Base-by-base conservation (phyloP, 2,329 filamentous ascomycete genomes). In the Curvularia lunata region DNA sequence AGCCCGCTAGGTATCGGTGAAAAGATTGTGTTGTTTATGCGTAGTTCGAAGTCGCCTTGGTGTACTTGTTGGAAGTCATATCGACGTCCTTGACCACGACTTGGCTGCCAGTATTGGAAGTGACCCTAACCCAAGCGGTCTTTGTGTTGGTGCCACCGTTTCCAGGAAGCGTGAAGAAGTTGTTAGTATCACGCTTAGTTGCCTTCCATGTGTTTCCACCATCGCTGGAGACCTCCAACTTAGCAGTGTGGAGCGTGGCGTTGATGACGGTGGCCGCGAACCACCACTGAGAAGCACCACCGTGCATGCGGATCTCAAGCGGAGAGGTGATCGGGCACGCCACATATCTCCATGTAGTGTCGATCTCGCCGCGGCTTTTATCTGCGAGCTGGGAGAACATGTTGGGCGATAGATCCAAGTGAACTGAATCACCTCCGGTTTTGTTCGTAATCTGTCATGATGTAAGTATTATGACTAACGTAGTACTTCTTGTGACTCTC, bases 131-230 rank as follows among this genome's bases (percentile, higher is more conserved):
- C 43, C 43, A 47, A 19, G 43, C 43, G 23, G 43, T 47, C n/a
- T 30, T 21, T 6, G 43, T 47, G 27, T 13, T 13, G 9, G 43
- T 47, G 9, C 43, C 43, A n/a, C 43, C 28, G 10, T 16, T 16
- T 47, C 43, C 43, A 21, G 19, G n/a, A 19, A 47, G 27, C 7
- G 43, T 47, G 12, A 47, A 47, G 43, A 47, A 47, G 43, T 47
- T 47, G 43, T 30, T 47, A 18, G 21, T 21, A 10, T 47, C 32
- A 21, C 43, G 43, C 8, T n/a, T 47, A 16, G 43, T 47, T 10
- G n/a, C 9, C 28, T 32, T 47, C 43, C 43, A 47, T 10, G 43
- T 47, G 2, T 47, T 47, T 34, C 43, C 43, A 13, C 8, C 10
- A 47, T 47, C 43, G 43, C 27, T 7, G 18, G 43, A 47, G 28